Evolutionary conservation across 495 filamentous ascomycete species (phyloP).

Genomic region (Neurospora sp.): DNA sequence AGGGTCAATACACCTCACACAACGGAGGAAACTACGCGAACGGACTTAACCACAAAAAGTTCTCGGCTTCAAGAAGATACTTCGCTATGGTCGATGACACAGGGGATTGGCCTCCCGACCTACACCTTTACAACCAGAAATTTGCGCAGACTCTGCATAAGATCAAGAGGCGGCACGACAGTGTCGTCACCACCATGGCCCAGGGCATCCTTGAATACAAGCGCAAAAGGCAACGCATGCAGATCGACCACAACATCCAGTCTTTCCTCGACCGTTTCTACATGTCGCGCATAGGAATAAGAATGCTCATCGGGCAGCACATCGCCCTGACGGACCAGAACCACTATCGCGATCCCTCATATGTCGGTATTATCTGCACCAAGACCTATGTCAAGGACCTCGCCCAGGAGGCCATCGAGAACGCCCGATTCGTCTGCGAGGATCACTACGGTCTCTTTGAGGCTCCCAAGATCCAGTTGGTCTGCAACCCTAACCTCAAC

Average conservation of each 20-base stretch:
- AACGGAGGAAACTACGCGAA: constrained; percentile 33
- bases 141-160: constrained; percentile 77
- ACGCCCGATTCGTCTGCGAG: constrained; percentile 95
- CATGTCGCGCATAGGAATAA: constrained; percentile 99
- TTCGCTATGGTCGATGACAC: constrained; percentile 85
- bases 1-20: constrained; percentile 78
- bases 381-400: constrained; percentile 95
- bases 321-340: constrained; percentile 92
- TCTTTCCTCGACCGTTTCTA: constrained; percentile 97
- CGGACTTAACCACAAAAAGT: constrained; percentile 30
- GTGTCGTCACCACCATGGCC: constrained; percentile 89
- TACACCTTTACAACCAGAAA: constrained; percentile 85
- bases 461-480: constrained; percentile 89
- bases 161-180: constrained; percentile 92
- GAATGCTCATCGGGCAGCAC: constrained; percentile 98
- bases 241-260: constrained; percentile 95
- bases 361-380: constrained; percentile 97
- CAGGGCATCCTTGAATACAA: constrained; percentile 98
- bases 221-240: constrained; percentile 89
- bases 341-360: constrained; percentile 75
- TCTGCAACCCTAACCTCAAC: constrained; percentile 83
- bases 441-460: constrained; percentile 98
- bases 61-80: constrained; percentile 58
- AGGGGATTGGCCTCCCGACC: constrained; percentile 86
- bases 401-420: constrained; percentile 94